These are phyloP conservation scores for Penicillium pulvis DNA, from an alignment of 495 filamentous ascomycete genomes.

Conservation along the genomic window DNA sequence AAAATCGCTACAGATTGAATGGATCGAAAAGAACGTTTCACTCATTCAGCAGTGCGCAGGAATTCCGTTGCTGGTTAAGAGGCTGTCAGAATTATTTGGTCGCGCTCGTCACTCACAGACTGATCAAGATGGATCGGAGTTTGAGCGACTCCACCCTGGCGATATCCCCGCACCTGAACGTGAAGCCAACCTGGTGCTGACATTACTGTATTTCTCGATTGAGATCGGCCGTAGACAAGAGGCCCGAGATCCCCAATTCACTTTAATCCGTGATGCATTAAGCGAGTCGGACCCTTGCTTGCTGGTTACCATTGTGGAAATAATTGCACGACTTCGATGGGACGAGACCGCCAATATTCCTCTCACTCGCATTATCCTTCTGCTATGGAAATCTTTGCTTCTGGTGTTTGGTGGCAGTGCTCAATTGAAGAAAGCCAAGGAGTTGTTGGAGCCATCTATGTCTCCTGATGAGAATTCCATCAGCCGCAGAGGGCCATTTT, in stretches of 20 bases:
- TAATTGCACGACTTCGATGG: slow-evolving; percentile 81
- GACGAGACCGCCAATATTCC: slow-evolving; percentile 73
- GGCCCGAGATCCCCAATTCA: slow-evolving; percentile 24
- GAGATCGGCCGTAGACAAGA: slow-evolving; percentile 62
- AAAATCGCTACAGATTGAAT: slow-evolving; percentile 64
- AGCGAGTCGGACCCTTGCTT: slow-evolving; percentile 63
- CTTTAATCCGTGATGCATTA: slow-evolving; percentile 40
- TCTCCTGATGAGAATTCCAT: slow-evolving; percentile 36
- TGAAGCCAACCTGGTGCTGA: slow-evolving; percentile 55
- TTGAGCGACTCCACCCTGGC: slow-evolving; percentile 33
- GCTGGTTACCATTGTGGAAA: slow-evolving; percentile 70
- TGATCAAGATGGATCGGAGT: slow-evolving; percentile 35
- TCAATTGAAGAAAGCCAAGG: slow-evolving; percentile 74
- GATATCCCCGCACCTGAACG: slow-evolving; percentile 44
- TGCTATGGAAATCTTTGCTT: slow-evolving; percentile 90
- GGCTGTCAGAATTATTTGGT: slow-evolving; percentile 62
- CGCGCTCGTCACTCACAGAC: slow-evolving; percentile 33
- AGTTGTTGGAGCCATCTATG: slow-evolving; percentile 45
- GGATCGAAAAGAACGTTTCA: slow-evolving; percentile 66
- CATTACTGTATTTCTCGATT: slow-evolving; percentile 70
- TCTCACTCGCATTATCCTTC: slow-evolving; percentile 67
- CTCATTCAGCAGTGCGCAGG: slow-evolving; percentile 62
- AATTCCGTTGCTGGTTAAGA: slow-evolving; percentile 59
- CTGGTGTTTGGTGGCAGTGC: slow-evolving; percentile 77
- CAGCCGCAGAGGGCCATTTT: slow-evolving; percentile 53